A percentile compares a stretch with the other conserved stretches of the same genome.
Evolutionary conservation across 768 basidiomycete species (phyloP).

Genomic region (Suillus discolor): DNA sequence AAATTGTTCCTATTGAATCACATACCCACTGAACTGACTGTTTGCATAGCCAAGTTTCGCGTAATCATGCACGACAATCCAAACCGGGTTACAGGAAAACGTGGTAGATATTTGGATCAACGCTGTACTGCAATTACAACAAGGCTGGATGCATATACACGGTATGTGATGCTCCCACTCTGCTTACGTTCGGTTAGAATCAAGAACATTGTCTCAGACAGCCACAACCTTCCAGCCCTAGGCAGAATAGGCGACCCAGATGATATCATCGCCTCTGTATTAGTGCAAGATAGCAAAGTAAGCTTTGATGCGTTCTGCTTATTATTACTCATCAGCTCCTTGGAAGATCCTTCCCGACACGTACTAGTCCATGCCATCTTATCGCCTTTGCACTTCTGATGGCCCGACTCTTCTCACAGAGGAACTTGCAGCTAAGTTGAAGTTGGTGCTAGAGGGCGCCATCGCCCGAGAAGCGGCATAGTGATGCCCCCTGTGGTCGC

Average conservation of each 20-base stretch:
- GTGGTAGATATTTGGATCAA: conserved; percentile 68
- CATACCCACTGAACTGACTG: background rate
- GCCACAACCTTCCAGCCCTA: conserved; percentile 72
- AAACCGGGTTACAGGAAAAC: conserved; percentile 52
- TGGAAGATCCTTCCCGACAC: conserved; percentile 66
- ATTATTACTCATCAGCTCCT: conserved; percentile 3
- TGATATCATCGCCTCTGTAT: conserved; percentile 78
- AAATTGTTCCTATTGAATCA: background rate
- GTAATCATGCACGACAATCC: conserved; percentile 61
- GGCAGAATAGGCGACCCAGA: conserved; percentile 82
- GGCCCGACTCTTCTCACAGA: conserved; percentile 71
- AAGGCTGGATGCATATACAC: conserved; percentile 90
- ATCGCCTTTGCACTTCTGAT: conserved; percentile 76
- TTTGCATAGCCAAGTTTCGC: conserved; percentile 50
- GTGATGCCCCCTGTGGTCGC: background rate
- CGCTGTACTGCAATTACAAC: conserved; percentile 61
- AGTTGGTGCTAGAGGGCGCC: conserved; percentile 36
- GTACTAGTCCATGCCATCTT: conserved; percentile 84
- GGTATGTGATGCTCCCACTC: conserved; percentile 32
- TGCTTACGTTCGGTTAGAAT: background rate
- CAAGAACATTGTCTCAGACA: conserved; percentile 44
- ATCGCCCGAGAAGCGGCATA: conserved; percentile 33
- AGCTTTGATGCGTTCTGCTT: conserved; percentile 11
- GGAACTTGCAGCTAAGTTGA: conserved; percentile 58
- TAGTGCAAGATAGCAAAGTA: conserved; percentile 71